A percentile compares a stretch with the other conserved stretches of the same genome.
Conservation (phyloP, 163 green algal genomes). For the Chloromonas sp. region DNA sequence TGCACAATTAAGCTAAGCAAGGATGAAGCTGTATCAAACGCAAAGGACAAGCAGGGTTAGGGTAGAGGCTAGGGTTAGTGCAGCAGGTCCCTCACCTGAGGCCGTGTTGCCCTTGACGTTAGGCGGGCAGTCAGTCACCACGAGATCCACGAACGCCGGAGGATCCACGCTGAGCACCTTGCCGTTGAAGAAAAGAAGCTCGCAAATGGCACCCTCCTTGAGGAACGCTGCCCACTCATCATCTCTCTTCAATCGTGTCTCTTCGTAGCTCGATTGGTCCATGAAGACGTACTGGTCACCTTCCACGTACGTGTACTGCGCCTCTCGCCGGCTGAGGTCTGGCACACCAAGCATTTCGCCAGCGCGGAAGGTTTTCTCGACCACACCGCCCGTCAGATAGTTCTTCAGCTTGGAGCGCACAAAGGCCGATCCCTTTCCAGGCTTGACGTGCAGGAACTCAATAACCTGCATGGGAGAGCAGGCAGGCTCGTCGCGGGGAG, state of each 20-base stretch:
- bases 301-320: constrained; percentile 45
- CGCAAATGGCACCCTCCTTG: constrained; percentile 18
- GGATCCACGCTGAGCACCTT: constrained; percentile 89
- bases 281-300: constrained; percentile 93
- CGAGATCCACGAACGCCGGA: constrained; percentile 78
- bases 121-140: constrained; percentile 77
- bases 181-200: constrained; percentile 67
- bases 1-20: too few relatives aligned
- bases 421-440: constrained; percentile 95
- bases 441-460: constrained; percentile 98
- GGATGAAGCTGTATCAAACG: too few relatives aligned
- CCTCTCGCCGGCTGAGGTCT: constrained; percentile 63
- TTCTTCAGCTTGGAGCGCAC: constrained; percentile 96
- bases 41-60: too few relatives aligned
- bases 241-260: constrained; percentile 81
- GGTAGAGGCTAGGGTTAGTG: too few relatives aligned
- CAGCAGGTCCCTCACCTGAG: constrained; percentile 19
- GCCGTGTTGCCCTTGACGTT: constrained; percentile 89
- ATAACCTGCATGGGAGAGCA: constrained; percentile 17
- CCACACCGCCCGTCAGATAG: constrained; percentile 59
- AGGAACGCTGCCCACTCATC: constrained; percentile 84
- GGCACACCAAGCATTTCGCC: constrained; percentile 33
- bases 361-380: constrained; percentile 94
- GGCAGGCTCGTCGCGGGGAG: background rate
- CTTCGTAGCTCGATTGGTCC: constrained; percentile 85